These are phyloP conservation scores for Penicillium atrosanguineum DNA, from an alignment of 495 filamentous ascomycete species.

Conservation along the genomic window DNA sequence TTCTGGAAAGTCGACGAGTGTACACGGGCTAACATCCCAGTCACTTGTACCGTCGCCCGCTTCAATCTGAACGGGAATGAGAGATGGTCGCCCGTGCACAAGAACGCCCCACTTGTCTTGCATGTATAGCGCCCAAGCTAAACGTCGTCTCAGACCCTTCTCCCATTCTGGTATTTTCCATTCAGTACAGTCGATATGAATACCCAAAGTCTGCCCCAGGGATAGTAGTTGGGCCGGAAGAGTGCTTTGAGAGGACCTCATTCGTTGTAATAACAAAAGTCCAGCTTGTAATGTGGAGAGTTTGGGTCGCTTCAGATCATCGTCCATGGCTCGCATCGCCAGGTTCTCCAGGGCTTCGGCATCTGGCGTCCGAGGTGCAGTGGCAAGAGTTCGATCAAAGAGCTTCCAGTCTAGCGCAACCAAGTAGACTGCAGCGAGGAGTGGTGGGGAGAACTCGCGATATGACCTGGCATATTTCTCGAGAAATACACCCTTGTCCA, in stretches of 20 bases:
- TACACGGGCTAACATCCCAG: neutral
- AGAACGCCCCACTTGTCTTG: conserved; percentile 88
- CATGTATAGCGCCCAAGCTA: conserved; percentile 85
- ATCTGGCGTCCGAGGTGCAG: too few relatives aligned
- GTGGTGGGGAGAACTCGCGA: too few relatives aligned
- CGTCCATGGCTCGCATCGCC: too few relatives aligned
- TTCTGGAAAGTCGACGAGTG: too few relatives aligned
- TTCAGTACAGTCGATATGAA: conserved; percentile 74
- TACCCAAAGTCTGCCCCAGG: conserved; percentile 76
- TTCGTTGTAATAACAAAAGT: conserved; percentile 70
- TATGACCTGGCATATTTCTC: too few relatives aligned
- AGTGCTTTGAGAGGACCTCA: conserved; percentile 7
- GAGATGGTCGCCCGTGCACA: conserved; percentile 81
- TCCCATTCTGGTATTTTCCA: conserved; percentile 87
- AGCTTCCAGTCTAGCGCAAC: too few relatives aligned
- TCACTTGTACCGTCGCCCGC: conserved; percentile 51
- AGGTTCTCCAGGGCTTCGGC: too few relatives aligned
- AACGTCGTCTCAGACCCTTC: conserved; percentile 69
- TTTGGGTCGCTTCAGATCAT: conserved; percentile 53
- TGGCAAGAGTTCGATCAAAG: too few relatives aligned
- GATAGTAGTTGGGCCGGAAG: conserved; percentile 53
- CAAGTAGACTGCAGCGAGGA: too few relatives aligned
- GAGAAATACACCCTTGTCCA: too few relatives aligned
- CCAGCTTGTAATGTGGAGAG: conserved; percentile 80
- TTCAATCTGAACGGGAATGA: conserved; percentile 60